Percentiles rank a stretch among this genome's conserved stretches.
phyloP scores from a whole-genome alignment of 2,329 filamentous ascomycete genomes.

The Neoascochyta sp. region DNA sequence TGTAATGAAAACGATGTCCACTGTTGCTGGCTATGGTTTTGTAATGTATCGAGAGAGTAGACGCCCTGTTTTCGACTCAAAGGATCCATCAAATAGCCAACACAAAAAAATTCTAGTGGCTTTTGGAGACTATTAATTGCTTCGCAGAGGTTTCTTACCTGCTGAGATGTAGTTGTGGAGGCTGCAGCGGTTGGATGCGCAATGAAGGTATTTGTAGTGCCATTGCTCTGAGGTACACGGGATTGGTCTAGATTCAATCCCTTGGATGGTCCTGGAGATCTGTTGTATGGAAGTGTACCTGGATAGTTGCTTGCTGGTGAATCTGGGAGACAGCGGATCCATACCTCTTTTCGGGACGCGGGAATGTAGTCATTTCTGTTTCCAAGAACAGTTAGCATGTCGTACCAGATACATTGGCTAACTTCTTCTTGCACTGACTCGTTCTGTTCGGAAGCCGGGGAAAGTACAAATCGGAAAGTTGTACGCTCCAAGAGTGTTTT shows the following conservation, averaged over 20 bases:
- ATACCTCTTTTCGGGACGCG: too few species aligned
- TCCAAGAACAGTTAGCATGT: too few species aligned
- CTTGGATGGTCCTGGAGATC: too few species aligned
- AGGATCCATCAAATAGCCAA: conserved; percentile 12
- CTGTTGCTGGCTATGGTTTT: conserved; percentile 4
- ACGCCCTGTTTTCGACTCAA: conserved; percentile 14
- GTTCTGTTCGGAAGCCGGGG: conserved; percentile 2
- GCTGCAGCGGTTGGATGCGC: neutral
- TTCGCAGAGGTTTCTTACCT: conserved; percentile 15
- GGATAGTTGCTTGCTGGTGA: too few species aligned
- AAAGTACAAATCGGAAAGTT: conserved; percentile 17
- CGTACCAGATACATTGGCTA: too few species aligned
- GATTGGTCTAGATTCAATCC: neutral
- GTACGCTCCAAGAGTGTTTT: conserved; percentile 7
- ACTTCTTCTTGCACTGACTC: too few species aligned
- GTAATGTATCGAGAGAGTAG: conserved; percentile 6
- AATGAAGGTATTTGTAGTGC: conserved; percentile 1
- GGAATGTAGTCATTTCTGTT: too few species aligned
- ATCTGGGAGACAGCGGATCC: too few species aligned
- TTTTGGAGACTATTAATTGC: conserved; percentile 10
- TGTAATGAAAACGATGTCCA: conserved; percentile 13
- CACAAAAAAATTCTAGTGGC: conserved; percentile 9
- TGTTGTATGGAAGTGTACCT: too few species aligned
- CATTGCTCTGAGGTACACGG: neutral
- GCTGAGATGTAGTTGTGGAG: conserved; percentile 1